A percentile compares a stretch with the other conserved stretches of the same genome.
These are phyloP conservation scores for Basipetospora sp. DNA, from an alignment of 2,329 filamentous ascomycete species.

Conservation along the genomic window DNA sequence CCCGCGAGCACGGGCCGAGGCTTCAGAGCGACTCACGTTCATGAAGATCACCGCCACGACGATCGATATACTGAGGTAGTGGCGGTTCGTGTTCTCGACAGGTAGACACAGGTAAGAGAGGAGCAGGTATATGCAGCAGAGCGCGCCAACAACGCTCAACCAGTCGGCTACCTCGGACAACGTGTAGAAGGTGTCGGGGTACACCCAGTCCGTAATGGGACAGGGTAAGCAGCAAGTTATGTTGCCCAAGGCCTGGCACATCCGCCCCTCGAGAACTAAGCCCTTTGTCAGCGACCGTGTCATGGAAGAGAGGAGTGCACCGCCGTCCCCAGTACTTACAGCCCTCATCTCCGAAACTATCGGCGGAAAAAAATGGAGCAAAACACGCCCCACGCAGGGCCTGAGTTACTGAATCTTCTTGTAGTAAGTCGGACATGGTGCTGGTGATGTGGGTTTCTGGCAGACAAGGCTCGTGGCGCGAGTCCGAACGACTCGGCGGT, in stretches of 20 bases:
- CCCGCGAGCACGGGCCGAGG: no score
- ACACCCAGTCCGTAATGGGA: conserved; percentile 66
- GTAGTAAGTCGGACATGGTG: background rate
- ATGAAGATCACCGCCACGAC: conserved; percentile 62
- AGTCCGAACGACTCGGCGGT: no score
- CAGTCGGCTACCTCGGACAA: conserved; percentile 60
- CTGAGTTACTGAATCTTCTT: background rate
- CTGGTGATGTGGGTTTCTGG: no score
- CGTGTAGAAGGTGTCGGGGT: conserved; percentile 42
- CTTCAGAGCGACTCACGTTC: conserved; percentile 66
- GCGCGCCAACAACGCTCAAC: conserved; percentile 60
- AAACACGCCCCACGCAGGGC: conserved; percentile 7
- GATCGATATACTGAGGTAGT: conserved; percentile 84
- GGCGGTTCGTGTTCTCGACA: conserved; percentile 75
- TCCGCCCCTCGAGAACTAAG: conserved; percentile 40
- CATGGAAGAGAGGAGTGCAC: conserved; percentile 7
- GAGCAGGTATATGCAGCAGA: conserved; percentile 61
- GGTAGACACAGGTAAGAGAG: conserved; percentile 68
- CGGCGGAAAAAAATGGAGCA: conserved; percentile 8
- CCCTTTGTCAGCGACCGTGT: conserved; percentile 15
- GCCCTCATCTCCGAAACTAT: conserved; percentile 7
- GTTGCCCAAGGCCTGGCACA: conserved; percentile 35
- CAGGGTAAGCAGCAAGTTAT: conserved; percentile 77
- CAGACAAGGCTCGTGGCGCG: no score
- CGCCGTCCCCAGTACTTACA: conserved; percentile 7